Evolutionary conservation across 1,139 yeast species (phyloP), one percentile per base, ranked within the genome.

Genomic region (Chernovozyma aurita): DNA sequence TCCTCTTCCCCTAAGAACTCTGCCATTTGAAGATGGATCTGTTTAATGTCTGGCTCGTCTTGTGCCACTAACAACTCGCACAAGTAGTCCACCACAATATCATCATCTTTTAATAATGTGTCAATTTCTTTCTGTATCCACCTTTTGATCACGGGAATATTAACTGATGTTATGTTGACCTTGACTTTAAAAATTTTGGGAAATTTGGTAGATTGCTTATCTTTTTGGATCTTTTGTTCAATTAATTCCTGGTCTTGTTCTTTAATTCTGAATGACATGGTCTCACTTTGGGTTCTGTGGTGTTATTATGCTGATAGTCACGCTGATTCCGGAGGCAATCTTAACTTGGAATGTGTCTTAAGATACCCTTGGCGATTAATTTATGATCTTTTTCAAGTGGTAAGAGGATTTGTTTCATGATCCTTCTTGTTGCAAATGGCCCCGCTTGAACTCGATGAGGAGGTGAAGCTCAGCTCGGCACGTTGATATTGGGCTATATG

Each of bases 101-200:
- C 78, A 42, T 73, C 78, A 34, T 70, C 76, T 1, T 73, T 73
- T 14, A 70, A 45, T 17, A 61, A 51, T 31, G 59, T 52, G 15
- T 53, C 48, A 26, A 72, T 40, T 32, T 49, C 47, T 4, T 47
- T 45, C 2, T 42, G 44, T 13, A 70, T 59, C 73, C 76, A 72
- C 18, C 45, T 44, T 35, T 59, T 55, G 2, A 71, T 52, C 18
- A 65, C 55, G 2, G 42, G 39, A 37, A 59, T 44, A 40, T 67
- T 60, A n/a, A 71, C 63, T 41, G 62, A 65, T 6, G 51, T 28
- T 13, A 61, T 52, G 33, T 61, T 58, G 3, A 71, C 66, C 18
- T 42, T 37, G 26, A 45, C 43, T 28, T 50, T 52, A 45, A 58
- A 65, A 11, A 41, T 37, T 39, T 55, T 56, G 7, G 68, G 67